These are phyloP conservation scores for Heliamphora pulchella DNA, from an alignment of 179 eudicot genomes.

Conservation along the genomic window DNA sequence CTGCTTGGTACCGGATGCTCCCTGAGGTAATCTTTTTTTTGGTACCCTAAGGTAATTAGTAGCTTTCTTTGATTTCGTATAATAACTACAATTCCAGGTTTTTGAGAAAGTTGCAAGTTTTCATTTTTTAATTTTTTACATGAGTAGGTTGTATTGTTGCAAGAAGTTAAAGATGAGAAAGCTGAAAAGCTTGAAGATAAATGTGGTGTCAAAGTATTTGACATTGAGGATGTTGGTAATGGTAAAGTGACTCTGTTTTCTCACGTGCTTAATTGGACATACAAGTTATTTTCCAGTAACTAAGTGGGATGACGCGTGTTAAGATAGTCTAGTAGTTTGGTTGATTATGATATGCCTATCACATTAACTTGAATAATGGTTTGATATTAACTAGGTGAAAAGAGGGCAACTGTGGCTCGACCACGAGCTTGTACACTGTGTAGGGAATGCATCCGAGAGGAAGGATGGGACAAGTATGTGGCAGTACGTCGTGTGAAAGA, in stretches of 20 bases:
- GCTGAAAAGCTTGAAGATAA: conserved; percentile 61
- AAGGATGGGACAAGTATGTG: conserved; percentile 63
- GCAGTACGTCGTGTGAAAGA: conserved; percentile 71
- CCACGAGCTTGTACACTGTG: conserved; percentile 87
- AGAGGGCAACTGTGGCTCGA: conserved; percentile 55
- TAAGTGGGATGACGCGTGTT: not conserved
- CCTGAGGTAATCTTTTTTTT: conserved; percentile 61
- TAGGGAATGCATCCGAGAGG: conserved; percentile 77
- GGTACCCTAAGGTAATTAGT: not conserved
- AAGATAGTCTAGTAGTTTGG: not conserved
- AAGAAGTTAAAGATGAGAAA: conserved; percentile 53
- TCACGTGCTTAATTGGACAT: not conserved
- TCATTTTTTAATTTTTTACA: not conserved
- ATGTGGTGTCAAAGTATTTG: conserved; percentile 77
- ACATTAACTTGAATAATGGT: not conserved
- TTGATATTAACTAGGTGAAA: conserved; percentile 37
- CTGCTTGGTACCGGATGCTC: conserved; percentile 97
- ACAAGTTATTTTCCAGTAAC: too few species aligned
- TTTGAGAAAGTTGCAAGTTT: not conserved
- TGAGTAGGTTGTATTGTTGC: conserved; percentile 59
- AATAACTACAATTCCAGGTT: not conserved
- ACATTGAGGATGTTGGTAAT: conserved; percentile 77
- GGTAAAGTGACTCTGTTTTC: conserved; percentile 33
- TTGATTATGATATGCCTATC: conserved; percentile 3
- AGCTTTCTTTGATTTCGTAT: not conserved